Evolutionary conservation across 768 basidiomycete species (phyloP), one percentile per base, ranked within the genome.

Genomic region (Pisolithus microcarpus): DNA sequence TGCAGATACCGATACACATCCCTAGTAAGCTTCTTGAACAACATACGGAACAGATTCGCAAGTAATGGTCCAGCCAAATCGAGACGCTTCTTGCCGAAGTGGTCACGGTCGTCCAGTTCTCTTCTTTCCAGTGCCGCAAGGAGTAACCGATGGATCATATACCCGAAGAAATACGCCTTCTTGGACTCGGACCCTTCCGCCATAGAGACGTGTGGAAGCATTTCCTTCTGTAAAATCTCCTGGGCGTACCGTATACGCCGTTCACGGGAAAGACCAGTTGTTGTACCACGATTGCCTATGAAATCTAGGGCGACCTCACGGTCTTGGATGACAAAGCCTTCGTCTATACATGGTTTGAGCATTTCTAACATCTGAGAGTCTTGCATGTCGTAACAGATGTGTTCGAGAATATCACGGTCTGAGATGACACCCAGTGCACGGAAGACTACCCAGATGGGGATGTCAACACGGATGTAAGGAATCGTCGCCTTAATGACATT

Each of bases 121-220:
- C 96, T 78, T 42, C 96, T 78, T 65, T 97, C 94, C 59, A 99
- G 69, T 11, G 93, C 93, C 21, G 96, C 96, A 18, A 96, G 80
- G 0, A 97, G 73, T 24, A 99, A 77, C 54, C 96, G 86, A 70
- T 98, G 95, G 30, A 97, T 91, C 95, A 99, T 99, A 70, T 98
- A 98, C 9, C 96, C 96, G 56, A 98, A 92, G 79, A 98, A 99
- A 70, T 93, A 98, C 1, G 96, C 96, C 68, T 99, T 99, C 75
- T 96, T 96, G 23, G 90, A 92, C 69, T 95, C 91, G 6, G 91
- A 92, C 5, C 93, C 93, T 66, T 95, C 92, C 1, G 84, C 81
- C 84, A 93, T 94, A 2, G 94, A 93, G 21, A 99, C 86, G 61
- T 98, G 96, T 0, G 96, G 96, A 42, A 99, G 66, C 87, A 98